Conservation (phyloP, 257 asterid species). For the Verbena officinalis region DNA sequence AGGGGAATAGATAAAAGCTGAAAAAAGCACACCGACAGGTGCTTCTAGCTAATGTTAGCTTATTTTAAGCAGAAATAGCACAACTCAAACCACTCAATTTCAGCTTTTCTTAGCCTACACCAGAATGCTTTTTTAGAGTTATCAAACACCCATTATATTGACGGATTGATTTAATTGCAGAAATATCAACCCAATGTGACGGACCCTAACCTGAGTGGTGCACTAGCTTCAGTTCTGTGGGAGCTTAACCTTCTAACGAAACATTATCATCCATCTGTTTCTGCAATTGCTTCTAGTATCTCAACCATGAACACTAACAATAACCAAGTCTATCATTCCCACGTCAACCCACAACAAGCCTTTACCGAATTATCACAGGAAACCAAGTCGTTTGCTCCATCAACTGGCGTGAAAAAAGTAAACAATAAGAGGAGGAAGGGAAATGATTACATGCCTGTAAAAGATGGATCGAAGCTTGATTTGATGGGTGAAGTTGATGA, state of each 20-base stretch:
- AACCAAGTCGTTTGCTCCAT: conserved; percentile 43
- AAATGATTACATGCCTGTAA: conserved; percentile 21
- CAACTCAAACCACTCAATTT: too few relatives aligned
- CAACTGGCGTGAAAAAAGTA: conserved; percentile 35
- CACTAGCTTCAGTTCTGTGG: conserved; percentile 97
- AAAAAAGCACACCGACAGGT: too few relatives aligned
- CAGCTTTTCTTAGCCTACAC: too few relatives aligned
- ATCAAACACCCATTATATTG: background rate
- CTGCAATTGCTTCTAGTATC: conserved; percentile 65
- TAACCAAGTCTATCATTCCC: conserved; percentile 62
- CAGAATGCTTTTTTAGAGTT: background rate
- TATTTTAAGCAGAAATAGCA: too few relatives aligned
- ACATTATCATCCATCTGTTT: conserved; percentile 78
- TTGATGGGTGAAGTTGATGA: conserved; percentile 39
- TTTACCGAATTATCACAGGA: conserved; percentile 53
- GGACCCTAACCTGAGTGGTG: conserved; percentile 96
- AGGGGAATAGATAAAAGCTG: too few relatives aligned
- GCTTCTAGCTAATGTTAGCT: too few relatives aligned
- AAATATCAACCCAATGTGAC: conserved; percentile 76
- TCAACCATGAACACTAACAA: conserved; percentile 59
- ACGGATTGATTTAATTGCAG: conserved; percentile 45
- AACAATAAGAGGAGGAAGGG: conserved; percentile 48
- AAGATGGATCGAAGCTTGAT: conserved; percentile 31
- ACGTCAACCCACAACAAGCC: conserved; percentile 82
- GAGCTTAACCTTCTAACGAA: conserved; percentile 83